phyloP scores from a whole-genome alignment of 495 filamentous ascomycete species.

The Saxispiralis lemnorum region DNA sequence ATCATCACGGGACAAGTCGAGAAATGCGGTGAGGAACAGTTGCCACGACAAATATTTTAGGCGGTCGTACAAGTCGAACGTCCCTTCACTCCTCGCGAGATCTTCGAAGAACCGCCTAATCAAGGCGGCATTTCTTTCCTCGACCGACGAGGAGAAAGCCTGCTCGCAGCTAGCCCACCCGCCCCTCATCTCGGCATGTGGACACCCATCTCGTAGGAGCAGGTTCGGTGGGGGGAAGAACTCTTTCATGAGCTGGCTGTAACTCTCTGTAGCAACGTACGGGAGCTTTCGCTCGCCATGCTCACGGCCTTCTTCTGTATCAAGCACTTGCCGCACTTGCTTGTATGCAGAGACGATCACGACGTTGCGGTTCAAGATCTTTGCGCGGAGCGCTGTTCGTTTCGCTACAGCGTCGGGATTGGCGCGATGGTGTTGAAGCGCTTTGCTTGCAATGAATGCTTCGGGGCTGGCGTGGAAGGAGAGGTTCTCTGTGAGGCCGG shows the following conservation, averaged over 20 bases:
- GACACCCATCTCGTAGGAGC: slow-evolving; percentile 3
- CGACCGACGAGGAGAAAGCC: not conserved
- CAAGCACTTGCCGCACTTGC: not conserved
- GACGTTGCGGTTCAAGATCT: slow-evolving; percentile 11
- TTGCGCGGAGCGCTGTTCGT: slow-evolving; percentile 2
- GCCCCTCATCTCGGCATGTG: not conserved
- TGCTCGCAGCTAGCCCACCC: not conserved
- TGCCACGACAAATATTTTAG: slow-evolving; percentile 21
- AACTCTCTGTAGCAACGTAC: slow-evolving; percentile 1
- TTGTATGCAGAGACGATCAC: slow-evolving; percentile 5
- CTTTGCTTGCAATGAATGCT: slow-evolving; percentile 3
- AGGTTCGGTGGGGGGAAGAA: slow-evolving; percentile 12
- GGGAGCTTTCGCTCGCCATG: not conserved
- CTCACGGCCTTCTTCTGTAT: not conserved
- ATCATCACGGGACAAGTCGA: not conserved
- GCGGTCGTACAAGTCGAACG: slow-evolving; percentile 16
- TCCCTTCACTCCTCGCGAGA: not conserved
- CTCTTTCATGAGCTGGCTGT: slow-evolving; percentile 4
- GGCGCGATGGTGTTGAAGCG: not conserved
- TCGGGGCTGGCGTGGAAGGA: slow-evolving; percentile 11
- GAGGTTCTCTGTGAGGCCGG: slow-evolving; percentile 5
- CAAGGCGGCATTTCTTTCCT: too few species aligned
- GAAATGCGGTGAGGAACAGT: slow-evolving; percentile 16
- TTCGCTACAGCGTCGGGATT: not conserved
- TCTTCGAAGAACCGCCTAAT: not conserved